Conservation (phyloP, 495 filamentous ascomycete genomes). For the Neurospora sp. region DNA sequence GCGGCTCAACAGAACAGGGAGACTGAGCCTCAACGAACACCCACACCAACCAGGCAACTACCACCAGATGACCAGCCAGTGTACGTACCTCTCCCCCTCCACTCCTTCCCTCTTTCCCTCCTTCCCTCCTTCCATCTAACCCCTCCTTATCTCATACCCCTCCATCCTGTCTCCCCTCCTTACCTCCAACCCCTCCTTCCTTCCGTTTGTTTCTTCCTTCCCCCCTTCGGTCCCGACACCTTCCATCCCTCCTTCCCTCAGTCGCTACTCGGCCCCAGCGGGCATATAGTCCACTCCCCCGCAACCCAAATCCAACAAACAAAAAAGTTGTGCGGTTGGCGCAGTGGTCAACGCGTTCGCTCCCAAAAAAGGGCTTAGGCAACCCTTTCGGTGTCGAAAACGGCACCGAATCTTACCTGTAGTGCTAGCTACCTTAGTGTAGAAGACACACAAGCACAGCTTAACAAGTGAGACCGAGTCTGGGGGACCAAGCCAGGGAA, state of each 20-base stretch:
- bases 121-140: background rate
- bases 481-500: background rate
- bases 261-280: too few species aligned
- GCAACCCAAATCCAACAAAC: background rate
- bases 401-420: background rate
- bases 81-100: background rate
- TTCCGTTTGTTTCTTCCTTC: too few species aligned
- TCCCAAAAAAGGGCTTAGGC: background rate
- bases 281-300: background rate
- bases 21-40: background rate
- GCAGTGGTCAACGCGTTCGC: background rate
- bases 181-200: background rate
- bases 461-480: too few species aligned
- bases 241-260: too few species aligned
- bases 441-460: too few species aligned
- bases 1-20: background rate
- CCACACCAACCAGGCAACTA: background rate
- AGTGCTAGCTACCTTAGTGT: too few species aligned
- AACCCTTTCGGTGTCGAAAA: background rate
- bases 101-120: background rate
- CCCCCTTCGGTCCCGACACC: background rate
- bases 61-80: background rate
- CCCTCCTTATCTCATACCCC: background rate
- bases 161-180: background rate
- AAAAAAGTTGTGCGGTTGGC: background rate